Evolutionary conservation across 163 green algal species (phyloP), one percentile per base, ranked within the genome.

Genomic region (Coccomyxa subellipsoidea): DNA sequence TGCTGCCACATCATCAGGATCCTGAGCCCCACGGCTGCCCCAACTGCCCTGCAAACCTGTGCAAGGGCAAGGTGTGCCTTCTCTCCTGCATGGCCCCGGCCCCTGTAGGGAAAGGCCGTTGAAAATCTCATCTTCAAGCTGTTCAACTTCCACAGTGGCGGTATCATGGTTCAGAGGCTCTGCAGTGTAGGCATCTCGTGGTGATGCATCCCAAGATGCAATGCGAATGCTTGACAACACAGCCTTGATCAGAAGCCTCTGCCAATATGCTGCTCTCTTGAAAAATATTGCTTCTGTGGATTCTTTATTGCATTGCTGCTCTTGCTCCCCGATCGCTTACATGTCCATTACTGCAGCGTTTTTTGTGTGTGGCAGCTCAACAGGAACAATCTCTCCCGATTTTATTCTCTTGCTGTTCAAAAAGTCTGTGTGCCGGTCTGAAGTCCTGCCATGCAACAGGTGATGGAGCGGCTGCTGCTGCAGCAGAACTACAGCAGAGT

Each of bases 41-140:
- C 36, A 71, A 53, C 39, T 89, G 85, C 77, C 82, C 85, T 0
- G 31, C 77, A 35, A 89, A 89, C 70, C 78, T 89, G 29, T 89
- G 85, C 82, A 89, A 89, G 71, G 85, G 85, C 25, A 54, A 85
- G 82, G 84, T 81, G 23, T 34, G 80, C 29, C n/a, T n/a, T 38
- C 27, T 7, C 21, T 34, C 37, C 21, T 73, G 4, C 0, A 31
- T 7, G 31, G 31, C 12, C 7, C 66, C n/a, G 7, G 32, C 21
- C 7, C 32, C 18, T 66, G 47, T 36, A 75, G 25, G 66, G 32
- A 15, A 75, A 32, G 25, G 18, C 27, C 25, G 66, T 32, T 75
- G 66, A 15, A 36, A 8, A 12, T 12, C 66, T 75, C 23, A 12
- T 12, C 7, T 12, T 35, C 23, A 34, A 12, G n/a, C n/a, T n/a